These are phyloP conservation scores for Jasminum sambac DNA, from an alignment of 257 asterid species.

Conservation along the genomic window DNA sequence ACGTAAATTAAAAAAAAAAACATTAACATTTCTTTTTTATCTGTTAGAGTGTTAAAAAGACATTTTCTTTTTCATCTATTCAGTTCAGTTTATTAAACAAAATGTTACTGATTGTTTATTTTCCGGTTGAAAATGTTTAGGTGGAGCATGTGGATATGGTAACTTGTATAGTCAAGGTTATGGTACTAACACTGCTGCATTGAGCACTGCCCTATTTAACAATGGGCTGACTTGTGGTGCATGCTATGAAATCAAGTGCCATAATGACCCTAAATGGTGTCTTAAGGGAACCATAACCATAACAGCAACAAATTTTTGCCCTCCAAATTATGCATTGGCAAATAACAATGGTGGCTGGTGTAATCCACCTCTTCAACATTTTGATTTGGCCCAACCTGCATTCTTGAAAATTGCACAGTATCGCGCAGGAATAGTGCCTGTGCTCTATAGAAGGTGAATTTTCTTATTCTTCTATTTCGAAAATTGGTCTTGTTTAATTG, in stretches of 20 bases:
- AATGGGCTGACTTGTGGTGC: slow-evolving; percentile 57
- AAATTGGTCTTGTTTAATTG: too few species aligned
- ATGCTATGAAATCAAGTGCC: slow-evolving; percentile 48
- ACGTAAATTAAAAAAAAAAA: background rate
- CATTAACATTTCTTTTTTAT: too few species aligned
- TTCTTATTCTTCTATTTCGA: too few species aligned
- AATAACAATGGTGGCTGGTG: slow-evolving; percentile 61
- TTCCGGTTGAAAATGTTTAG: slow-evolving; percentile 29
- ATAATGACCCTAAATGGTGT: slow-evolving; percentile 38
- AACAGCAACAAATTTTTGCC: slow-evolving; percentile 64
- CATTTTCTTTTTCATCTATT: too few species aligned
- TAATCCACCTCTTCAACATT: slow-evolving; percentile 60
- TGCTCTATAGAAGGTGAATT: slow-evolving; percentile 39
- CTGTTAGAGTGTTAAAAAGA: too few species aligned
- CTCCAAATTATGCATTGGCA: slow-evolving; percentile 54
- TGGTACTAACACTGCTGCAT: slow-evolving; percentile 57
- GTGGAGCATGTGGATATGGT: slow-evolving; percentile 71
- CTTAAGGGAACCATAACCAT: slow-evolving; percentile 37
- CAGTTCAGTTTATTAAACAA: background rate
- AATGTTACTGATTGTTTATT: background rate
- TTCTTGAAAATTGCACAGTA: slow-evolving; percentile 47
- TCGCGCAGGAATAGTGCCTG: slow-evolving; percentile 54
- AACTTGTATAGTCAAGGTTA: slow-evolving; percentile 57
- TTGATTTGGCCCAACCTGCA: slow-evolving; percentile 54
- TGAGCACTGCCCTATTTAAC: slow-evolving; percentile 49